These are phyloP conservation scores for Populus simonii DNA, from an alignment of 345 rosid genomes.

Conservation along the genomic window DNA sequence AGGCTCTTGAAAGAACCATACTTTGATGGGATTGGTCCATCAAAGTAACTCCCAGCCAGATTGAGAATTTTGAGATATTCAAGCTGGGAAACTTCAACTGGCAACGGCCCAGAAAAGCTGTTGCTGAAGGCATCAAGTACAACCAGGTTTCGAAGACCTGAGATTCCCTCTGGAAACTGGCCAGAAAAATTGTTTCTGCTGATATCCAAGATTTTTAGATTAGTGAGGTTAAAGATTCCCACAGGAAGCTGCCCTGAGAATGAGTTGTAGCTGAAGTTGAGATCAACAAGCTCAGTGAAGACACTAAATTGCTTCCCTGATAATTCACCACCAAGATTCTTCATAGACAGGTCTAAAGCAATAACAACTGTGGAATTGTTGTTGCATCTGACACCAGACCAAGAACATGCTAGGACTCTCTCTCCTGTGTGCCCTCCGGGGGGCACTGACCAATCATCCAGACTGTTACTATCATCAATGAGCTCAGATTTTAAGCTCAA, in stretches of 20 bases:
- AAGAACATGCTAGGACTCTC: constrained; percentile 55
- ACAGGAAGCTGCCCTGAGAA: constrained; percentile 65
- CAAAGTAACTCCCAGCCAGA: constrained; percentile 91
- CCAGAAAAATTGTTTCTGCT: constrained; percentile 86
- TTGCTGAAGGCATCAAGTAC: constrained; percentile 80
- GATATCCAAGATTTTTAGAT: constrained; percentile 64
- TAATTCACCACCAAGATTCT: constrained; percentile 57
- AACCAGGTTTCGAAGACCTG: constrained; percentile 43
- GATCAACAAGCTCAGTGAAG: constrained; percentile 67
- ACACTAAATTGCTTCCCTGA: constrained; percentile 47
- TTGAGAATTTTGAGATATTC: constrained; percentile 63
- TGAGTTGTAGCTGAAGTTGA: constrained; percentile 77
- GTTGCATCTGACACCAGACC: constrained; percentile 80
- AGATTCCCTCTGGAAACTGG: constrained; percentile 52
- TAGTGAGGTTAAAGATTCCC: constrained; percentile 51
- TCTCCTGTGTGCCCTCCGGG: constrained; percentile 29
- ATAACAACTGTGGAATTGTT: constrained; percentile 50
- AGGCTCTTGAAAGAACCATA: constrained; percentile 70
- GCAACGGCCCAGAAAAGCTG: constrained; percentile 82
- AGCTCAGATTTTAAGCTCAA: constrained; percentile 68
- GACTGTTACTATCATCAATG: constrained; percentile 37
- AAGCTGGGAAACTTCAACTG: constrained; percentile 49
- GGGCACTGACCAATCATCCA: constrained; percentile 66
- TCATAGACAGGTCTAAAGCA: constrained; percentile 60
- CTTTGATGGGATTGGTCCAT: constrained; percentile 66